These are phyloP conservation scores for Cladophialophora psammophila DNA, from an alignment of 2,329 filamentous ascomycete genomes.

Conservation along the genomic window DNA sequence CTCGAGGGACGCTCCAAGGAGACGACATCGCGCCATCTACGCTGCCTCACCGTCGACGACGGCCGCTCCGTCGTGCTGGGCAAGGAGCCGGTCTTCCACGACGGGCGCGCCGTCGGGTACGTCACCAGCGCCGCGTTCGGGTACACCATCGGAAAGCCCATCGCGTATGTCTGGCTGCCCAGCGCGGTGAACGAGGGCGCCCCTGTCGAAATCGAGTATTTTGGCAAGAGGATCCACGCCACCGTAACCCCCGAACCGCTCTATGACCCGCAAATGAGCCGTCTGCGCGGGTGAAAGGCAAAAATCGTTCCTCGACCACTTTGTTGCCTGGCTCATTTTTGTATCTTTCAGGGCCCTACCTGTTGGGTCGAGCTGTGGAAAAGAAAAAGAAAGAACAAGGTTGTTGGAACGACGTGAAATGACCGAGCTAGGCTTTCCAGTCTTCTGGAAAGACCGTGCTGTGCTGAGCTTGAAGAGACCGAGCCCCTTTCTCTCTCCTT, in stretches of 20 bases:
- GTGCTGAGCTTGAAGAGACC: too few relatives aligned
- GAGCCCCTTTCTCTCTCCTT: too few relatives aligned
- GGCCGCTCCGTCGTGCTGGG: conserved; percentile 65
- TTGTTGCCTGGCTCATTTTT: too few relatives aligned
- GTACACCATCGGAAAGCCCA: conserved; percentile 64
- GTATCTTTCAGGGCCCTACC: too few relatives aligned
- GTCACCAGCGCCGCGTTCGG: conserved; percentile 68
- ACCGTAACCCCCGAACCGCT: conserved; percentile 62
- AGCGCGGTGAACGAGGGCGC: conserved; percentile 56
- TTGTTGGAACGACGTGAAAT: too few relatives aligned
- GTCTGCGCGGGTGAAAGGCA: conserved; percentile 42
- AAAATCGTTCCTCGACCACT: not conserved
- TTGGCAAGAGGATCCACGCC: conserved; percentile 61
- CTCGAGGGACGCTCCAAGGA: conserved; percentile 53
- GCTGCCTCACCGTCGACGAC: conserved; percentile 64
- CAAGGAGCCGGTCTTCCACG: conserved; percentile 66
- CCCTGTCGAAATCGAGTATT: conserved; percentile 67
- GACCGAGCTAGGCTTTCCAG: too few relatives aligned
- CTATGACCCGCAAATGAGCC: conserved; percentile 53
- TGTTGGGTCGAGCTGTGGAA: too few relatives aligned
- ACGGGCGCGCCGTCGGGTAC: conserved; percentile 61
- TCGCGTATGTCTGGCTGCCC: conserved; percentile 67
- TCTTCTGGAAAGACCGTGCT: too few relatives aligned
- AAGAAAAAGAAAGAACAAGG: too few relatives aligned
- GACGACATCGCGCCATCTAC: conserved; percentile 45